Percentiles rank a stretch among this genome's conserved stretches.
phyloP scores from a whole-genome alignment of 2,329 filamentous ascomycete species.

The Ophiostoma sp. region DNA sequence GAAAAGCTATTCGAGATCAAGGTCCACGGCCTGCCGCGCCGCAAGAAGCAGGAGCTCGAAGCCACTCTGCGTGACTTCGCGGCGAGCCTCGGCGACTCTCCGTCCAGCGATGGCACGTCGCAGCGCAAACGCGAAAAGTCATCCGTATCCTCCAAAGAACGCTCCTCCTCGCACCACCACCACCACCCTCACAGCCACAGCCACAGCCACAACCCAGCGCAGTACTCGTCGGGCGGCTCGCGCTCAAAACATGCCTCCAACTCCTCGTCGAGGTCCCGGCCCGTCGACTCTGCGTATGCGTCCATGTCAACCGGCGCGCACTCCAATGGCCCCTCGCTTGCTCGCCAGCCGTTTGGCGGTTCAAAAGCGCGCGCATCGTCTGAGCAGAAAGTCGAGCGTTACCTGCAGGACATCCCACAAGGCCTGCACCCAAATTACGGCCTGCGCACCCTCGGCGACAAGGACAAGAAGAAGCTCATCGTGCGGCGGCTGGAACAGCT shows the following conservation, averaged over 20 bases:
- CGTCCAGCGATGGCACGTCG: slow-evolving; percentile 38
- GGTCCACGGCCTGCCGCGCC: slow-evolving; percentile 64
- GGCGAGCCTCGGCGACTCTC: slow-evolving; percentile 48
- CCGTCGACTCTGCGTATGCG: slow-evolving; percentile 59
- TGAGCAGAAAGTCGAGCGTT: slow-evolving; percentile 61
- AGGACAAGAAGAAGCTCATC: slow-evolving; percentile 69
- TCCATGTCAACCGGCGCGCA: slow-evolving; percentile 56
- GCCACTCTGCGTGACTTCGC: slow-evolving; percentile 66
- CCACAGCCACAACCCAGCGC: not conserved
- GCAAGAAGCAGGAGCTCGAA: slow-evolving; percentile 73
- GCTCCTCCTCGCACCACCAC: slow-evolving; percentile 21
- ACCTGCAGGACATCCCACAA: slow-evolving; percentile 66
- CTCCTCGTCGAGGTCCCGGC: slow-evolving; percentile 49
- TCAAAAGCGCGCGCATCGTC: slow-evolving; percentile 40
- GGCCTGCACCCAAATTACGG: slow-evolving; percentile 58
- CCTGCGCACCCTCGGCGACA: slow-evolving; percentile 55
- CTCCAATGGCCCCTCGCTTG: slow-evolving; percentile 39
- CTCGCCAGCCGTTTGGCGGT: slow-evolving; percentile 35
- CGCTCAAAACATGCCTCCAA: slow-evolving; percentile 49
- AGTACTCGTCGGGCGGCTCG: slow-evolving; percentile 40
- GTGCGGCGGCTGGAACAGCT: slow-evolving; percentile 73
- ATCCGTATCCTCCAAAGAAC: slow-evolving; percentile 31
- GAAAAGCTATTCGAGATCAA: slow-evolving; percentile 82
- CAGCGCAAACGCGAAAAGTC: slow-evolving; percentile 42
- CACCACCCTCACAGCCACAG: slow-evolving; percentile 30